Base-by-base conservation (phyloP, 345 rosid genomes). In the Linum usitatissimum region DNA sequence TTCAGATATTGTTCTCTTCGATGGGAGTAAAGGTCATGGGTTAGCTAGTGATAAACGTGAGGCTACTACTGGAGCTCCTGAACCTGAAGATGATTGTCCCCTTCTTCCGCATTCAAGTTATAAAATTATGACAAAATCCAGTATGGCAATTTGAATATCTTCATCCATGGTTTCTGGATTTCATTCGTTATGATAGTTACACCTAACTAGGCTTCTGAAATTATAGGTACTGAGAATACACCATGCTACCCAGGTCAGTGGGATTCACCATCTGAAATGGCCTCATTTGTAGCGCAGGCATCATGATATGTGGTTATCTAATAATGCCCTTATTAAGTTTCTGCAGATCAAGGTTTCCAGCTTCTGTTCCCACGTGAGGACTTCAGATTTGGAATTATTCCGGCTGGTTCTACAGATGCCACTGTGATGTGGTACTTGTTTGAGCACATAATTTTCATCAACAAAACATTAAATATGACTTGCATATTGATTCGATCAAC, bases 391-490 rank as follows among this genome's bases (percentile, higher is more conserved):
- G 96, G 98, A 68, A 78, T 91, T 75, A 88, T 86, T 67, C 98
- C 95, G 15, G 84, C 98, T 62, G 96, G 98, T 64, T 91, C 96
- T 72, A 91, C 96, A 34, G 95, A 91, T 69, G 95, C 98, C 18
- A 82, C 86, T 66, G 96, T 76, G 53, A 83, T 91, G 63, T 86
- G 98, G 98, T 91, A 79, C 18, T 36, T 66, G 71, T 62, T 53
- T 3, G 66, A 9, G 28, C 13, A 57, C 31, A 34, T 30, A 31
- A 5, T 30, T 31, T 34, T 34, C 48, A 21, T 18, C 14, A 18
- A 9, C 2, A 42, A 42, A 13, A 10, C 49, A 42, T 42, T 6
- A 8, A 42, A 42, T 0, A 42, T 42, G 36, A 31, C 36, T 31
- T 31, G 36, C 15, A 42, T 42, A 42, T 42, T 42, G 10, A 9